Percentiles rank a stretch among this genome's conserved stretches.
Evolutionary conservation across 2,329 filamentous ascomycete species (phyloP).

Genomic region (Fusarium udum): DNA sequence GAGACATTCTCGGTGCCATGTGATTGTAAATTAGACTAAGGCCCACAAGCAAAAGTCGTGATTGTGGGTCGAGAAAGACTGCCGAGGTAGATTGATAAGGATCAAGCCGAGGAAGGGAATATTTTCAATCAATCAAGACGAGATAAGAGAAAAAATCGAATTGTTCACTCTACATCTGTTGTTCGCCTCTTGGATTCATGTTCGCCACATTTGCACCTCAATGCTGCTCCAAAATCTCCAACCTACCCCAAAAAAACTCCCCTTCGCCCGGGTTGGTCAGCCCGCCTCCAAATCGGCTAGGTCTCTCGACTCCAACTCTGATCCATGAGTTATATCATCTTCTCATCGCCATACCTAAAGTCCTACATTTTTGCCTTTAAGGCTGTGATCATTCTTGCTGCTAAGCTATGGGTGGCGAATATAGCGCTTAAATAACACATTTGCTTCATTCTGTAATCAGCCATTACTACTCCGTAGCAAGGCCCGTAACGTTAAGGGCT

Average conservation of each 20-base stretch:
- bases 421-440: too few relatives aligned
- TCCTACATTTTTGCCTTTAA: accelerated
- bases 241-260: background rate
- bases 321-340: too few relatives aligned
- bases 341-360: accelerated
- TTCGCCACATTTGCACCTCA: background rate
- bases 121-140: too few relatives aligned
- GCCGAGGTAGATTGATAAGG: background rate
- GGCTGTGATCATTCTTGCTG: accelerated
- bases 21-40: background rate
- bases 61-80: background rate
- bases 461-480: too few relatives aligned
- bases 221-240: background rate
- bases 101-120: background rate
- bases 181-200: background rate
- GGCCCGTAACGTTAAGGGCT: too few relatives aligned
- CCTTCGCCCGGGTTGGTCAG: background rate
- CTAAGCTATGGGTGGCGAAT: accelerated
- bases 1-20: background rate
- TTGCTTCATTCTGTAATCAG: too few relatives aligned
- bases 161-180: too few relatives aligned
- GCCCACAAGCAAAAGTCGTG: background rate
- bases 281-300: background rate
- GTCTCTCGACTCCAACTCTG: background rate
- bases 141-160: background rate